These are phyloP conservation scores for Trichoderma sp. DNA, from an alignment of 2,329 filamentous ascomycete species.

Conservation along the genomic window DNA sequence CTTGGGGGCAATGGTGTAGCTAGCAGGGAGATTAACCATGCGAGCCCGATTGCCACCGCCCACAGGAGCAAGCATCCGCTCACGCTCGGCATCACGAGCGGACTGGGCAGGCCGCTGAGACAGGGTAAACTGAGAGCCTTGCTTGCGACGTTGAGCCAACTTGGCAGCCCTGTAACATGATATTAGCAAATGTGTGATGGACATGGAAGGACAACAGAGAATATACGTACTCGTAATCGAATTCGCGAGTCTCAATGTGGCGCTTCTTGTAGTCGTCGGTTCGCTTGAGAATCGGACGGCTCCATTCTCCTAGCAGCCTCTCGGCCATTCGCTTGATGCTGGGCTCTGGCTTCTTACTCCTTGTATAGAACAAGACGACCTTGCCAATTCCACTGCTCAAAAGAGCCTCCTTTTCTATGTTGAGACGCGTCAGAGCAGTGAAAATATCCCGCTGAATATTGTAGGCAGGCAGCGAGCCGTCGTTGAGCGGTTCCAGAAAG, in stretches of 20 bases:
- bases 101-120: conserved; percentile 48
- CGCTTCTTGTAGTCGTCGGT: conserved; percentile 94
- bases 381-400: conserved; percentile 93
- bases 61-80: conserved; percentile 57
- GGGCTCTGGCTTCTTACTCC: conserved; percentile 84
- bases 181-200: conserved; percentile 9
- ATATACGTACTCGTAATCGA: conserved; percentile 57
- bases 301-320: conserved; percentile 92
- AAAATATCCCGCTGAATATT: conserved; percentile 97
- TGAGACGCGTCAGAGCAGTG: conserved; percentile 71
- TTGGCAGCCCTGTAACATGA: conserved; percentile 48
- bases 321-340: conserved; percentile 93
- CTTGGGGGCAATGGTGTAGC: conserved; percentile 58
- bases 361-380: conserved; percentile 94
- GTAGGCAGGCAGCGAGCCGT: conserved; percentile 91
- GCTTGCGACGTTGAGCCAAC: conserved; percentile 47
- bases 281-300: conserved; percentile 85
- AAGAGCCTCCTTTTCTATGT: conserved; percentile 86
- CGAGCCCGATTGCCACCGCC: conserved; percentile 55
- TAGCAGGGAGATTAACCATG: conserved; percentile 51
- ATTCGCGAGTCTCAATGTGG: conserved; percentile 60
- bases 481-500: conserved; percentile 92
- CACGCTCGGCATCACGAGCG: conserved; percentile 51
- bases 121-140: conserved; percentile 49
- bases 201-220: not conserved